Evolutionary conservation across 2,329 filamentous ascomycete genomes (phyloP), one percentile per base, ranked within the genome.

Genomic region (Ophiocordyceps camponoti-rufipedis): DNA sequence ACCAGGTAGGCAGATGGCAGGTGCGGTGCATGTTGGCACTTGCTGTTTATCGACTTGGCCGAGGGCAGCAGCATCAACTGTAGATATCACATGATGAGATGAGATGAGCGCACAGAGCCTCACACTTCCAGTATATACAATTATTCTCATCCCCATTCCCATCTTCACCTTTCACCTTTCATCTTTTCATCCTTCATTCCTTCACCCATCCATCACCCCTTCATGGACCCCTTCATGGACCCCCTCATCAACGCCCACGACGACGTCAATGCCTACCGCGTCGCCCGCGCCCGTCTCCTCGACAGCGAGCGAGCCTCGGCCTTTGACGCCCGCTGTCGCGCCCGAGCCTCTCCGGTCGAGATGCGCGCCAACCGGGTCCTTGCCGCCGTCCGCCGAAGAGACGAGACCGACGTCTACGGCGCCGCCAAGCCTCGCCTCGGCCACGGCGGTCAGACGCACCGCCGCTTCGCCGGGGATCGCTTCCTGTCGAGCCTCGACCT

Each of bases 401-500:
- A 74, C 48, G 49, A 59, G 28, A 44, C 50, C 10, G 35, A 47
- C 2, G 47, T 71, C 38, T 73, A 67, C 50, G 55, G 49, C 10
- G 43, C 39, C 7, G 61, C 62, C 13, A 33, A 46, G 9, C 46
- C 56, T 7, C 55, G 62, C 16, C 44, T 38, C 9, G 69, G 69
- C 8, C 61, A 60, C 46, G 59, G 56, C 12, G 65, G 65, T 4
- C 71, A 74, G 55, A 49, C 50, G 19, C 70, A 74, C 46, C 51
- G 54, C 3, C 62, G 65, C 6, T 68, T 70, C 45, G 54, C 67
- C 0, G 70, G 69, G 28, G 74, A 77, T 52, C 75, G 78, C 55
- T 80, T 76, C 54, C 60, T 79, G 23, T 66, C 69, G 44, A 78
- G 78, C 52, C 57, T 65, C 41, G 58, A 68, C 45, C 58, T 74